Base-by-base conservation (phyloP, 1,284 basidiomycete species). In the Apiotrichum veenhuisii region DNA sequence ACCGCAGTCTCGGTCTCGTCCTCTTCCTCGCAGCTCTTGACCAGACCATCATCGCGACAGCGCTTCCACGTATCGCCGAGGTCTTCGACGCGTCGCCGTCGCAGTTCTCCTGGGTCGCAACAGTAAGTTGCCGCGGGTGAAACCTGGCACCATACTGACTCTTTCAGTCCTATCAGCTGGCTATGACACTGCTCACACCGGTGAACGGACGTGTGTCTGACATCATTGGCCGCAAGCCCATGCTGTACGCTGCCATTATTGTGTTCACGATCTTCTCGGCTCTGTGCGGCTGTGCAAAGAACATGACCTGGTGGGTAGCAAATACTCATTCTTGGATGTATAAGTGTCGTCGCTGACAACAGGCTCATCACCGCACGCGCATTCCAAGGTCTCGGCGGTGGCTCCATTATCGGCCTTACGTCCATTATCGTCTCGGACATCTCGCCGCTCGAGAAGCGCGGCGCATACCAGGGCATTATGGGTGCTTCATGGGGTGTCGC, bases 401-500 rank as follows among this genome's bases (percentile, higher is more conserved):
- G 72, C 14, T 60, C 64, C 5, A 71, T 74, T 49, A 68, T 76
- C 48, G 66, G 67, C 26, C 42, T 60, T 37, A 30, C 25, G 3
- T 38, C 54, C 15, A 60, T 63, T 23, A 50, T 60, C 43, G 50
- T 64, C 62, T 68, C 68, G 12, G 74, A 76, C 57, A 72, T 76
- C 50, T 68, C 71, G 3, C 70, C 74, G 1, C 55, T 76, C 11
- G 51, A 65, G 27, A 66, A 72, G 52, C 64, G 74, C 49, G 74
- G 73, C 9, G 51, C 84, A 47, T 77, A 72, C 57, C 71, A 70
- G 46, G 77, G 78, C 17, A 67, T 73, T 51, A 62, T 78, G 54
- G 77, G 78, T n/a, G 72, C 65, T 12, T 61, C 72, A 2, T 79
- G 76, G 76, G 78, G 77, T 23, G 61, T 77, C 14, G 77, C 78